Base-by-base conservation (phyloP, 2,329 filamentous ascomycete genomes). In the Penicillium fuscoglaucum region DNA sequence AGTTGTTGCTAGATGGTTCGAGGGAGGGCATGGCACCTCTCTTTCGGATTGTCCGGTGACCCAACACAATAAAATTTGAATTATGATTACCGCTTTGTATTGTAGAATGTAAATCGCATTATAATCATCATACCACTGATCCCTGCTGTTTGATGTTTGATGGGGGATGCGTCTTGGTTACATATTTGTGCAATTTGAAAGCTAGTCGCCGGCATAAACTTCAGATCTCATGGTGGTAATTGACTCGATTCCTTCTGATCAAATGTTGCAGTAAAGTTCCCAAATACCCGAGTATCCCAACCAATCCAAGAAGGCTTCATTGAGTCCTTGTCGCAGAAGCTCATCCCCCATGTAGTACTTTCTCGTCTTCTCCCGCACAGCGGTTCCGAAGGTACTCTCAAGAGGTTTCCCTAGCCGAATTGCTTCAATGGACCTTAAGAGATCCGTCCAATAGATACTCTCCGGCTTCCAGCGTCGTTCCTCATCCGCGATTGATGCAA, bases 341-440 rank as follows among this genome's bases (percentile, higher is more conserved):
- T 63, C 59, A 57, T 63, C 61, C 0, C 61, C 61, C 59, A 63
- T 63, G 6, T 58, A 56, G 31, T 58, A 63, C 4, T 29, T 48
- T 5, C 31, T 49, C 2, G 35, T n/a, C 28, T 51, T 37, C 13
- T 39, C 41, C 56, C 56, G 50, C 7, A 48, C 15, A 28, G 33
- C 37, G 0, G 45, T 54, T n/a, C 61, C 61, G 21, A 52, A 21
- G 29, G 43, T 24, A 26, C 61, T 49, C 10, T 55, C 39, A 49
- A 63, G 52, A 3, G 59, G 52, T 12, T 44, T 52, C 4, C 49
- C 49, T 21, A 57, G 13, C 15, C 52, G 53, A 28, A 63, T 59
- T 12, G 43, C 40, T 47, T 63, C 61, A 8, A 45, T 57, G 3
- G 59, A 63, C 10, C 28, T 55, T 41, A 57, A 39, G 7, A 63